Base-by-base conservation (phyloP, 495 filamentous ascomycete genomes). In the Aspergillus nanangensis region DNA sequence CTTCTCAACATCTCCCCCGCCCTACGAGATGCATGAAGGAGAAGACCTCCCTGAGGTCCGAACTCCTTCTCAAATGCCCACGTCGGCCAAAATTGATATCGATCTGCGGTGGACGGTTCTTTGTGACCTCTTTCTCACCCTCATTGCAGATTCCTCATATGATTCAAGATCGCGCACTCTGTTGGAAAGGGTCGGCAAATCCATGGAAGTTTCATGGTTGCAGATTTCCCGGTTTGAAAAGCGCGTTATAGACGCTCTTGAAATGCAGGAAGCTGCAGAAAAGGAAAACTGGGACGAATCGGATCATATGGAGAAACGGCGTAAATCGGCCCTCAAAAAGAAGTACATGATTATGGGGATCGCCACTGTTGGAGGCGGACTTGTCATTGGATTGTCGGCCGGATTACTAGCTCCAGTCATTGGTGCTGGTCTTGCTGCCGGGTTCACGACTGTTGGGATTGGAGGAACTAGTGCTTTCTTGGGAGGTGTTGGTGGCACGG, bases 211-310 rank as follows among this genome's bases (percentile, higher is more conserved):
- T 8, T 74, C 88, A 13, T 95, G 89, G 90, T 71, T 93, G 40
- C 94, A 97, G 43, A 94, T 99, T 44, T 93, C 89, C 62, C 80
- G 87, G 24, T 99, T 99, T 56, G 93, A 99, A 66, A 97, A 97
- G 69, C 87, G 91, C 22, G 90, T 97, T 14, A 96, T 92, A 13
- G 93, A 99, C 63, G 88, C 94, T 10, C 72, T 99, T 17, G 93
- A 97, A 64, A 95, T 99, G 87, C 93, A 99, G 70, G 86, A 95
- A 52, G 80, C 83, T 31, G 84, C 89, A 8, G 82, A 88, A 22
- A 94, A 92, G 60, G 94, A 99, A 65, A 95, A 88, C 50, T 99
- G 93, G 93, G 90, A 95, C 55, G 93, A 97, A 66, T 81, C 89
- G 13, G 90, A 94, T 36, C 90, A 97, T 58, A 92, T 96, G 79